Evolutionary conservation across 768 basidiomycete species (phyloP).

Genomic region (Tricholomella constricta): DNA sequence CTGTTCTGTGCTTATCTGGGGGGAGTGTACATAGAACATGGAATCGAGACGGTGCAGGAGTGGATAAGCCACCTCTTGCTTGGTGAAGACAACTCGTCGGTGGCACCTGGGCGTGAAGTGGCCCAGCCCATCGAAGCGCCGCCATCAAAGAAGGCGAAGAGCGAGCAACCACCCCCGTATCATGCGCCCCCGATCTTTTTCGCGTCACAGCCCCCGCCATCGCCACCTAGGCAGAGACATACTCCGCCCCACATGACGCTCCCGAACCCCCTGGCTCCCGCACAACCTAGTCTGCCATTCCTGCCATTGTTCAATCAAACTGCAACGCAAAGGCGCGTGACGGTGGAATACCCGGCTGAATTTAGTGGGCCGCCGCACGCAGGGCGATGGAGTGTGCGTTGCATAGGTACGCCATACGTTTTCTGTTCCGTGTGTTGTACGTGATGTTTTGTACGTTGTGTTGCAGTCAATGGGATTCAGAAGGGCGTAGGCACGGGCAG

Average conservation of each 20-base stretch:
- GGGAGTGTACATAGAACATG: constrained; percentile 58
- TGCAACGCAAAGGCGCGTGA: constrained; percentile 63
- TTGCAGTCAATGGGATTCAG: constrained; percentile 66
- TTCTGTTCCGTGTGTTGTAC: constrained; percentile 6
- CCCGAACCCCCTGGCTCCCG: constrained; percentile 62
- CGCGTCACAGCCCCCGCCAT: constrained; percentile 34
- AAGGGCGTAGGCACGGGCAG: constrained; percentile 67
- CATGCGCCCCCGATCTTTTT: constrained; percentile 32
- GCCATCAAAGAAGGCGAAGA: constrained; percentile 45
- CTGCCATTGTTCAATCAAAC: constrained; percentile 76
- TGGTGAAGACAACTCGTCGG: constrained; percentile 4
- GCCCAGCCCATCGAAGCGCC: constrained; percentile 25
- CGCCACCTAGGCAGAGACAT: constrained; percentile 19
- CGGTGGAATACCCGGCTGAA: constrained; percentile 58
- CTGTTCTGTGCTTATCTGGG: constrained; percentile 72
- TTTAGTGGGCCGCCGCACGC: constrained; percentile 71
- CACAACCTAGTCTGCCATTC: constrained; percentile 64
- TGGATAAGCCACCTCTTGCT: constrained; percentile 55
- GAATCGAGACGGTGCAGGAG: constrained; percentile 48
- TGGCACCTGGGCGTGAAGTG: constrained; percentile 12
- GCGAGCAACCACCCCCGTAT: constrained; percentile 31
- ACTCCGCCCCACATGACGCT: constrained; percentile 20
- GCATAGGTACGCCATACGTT: constrained; percentile 55
- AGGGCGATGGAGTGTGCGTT: constrained; percentile 65
- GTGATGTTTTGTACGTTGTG: constrained; percentile 5